Base-by-base conservation (phyloP, 495 filamentous ascomycete genomes). In the Gamarada debralockiae region DNA sequence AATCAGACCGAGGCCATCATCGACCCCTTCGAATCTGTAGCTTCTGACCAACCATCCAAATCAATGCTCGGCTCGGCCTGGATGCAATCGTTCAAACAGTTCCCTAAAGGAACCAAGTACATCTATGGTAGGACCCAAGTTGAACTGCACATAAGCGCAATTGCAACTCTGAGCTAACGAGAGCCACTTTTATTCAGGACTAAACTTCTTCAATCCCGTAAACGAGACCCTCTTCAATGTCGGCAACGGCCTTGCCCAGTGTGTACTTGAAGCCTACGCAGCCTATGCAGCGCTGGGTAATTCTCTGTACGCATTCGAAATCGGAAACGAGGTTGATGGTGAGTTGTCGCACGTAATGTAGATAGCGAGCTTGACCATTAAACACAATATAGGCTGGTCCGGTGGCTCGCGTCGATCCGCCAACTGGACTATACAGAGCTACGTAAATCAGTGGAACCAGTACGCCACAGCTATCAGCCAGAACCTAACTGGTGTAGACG, bases 251-350 rank as follows among this genome's bases (percentile, higher is more conserved):
- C 45, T 60, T 10, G 20, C 48, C 12, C 48, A 60, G 18, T 29
- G 21, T 18, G 15, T 58, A 5, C 24, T 48, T 7, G 60, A 60
- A 37, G 60, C 57, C 33, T 25, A 23, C 5, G 21, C 48, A 1
- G 60, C 58, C 9, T 55, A 42, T 38, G 31, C 50, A 6, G 33
- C 13, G 7, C 27, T 64, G 0, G 55, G 55, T 2, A 15, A 58
- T 20, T 29, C 14, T 29, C 37, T 64, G 8, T 61, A 64, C 36
- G 55, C 46, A 12, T 64, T 54, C 33, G 61, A 61, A 37, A 58
- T 64, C 34, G 61, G 61, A 14, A 64, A 64, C 39, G 61, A 64
- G 33, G 59, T 61, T 17, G 55, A 64, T 46, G 50, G 58, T 59
- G 20, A 41, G 52, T 21, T 25, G 5, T 25, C 15, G 2, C 14